Evolutionary conservation across 75 land plant species (phyloP), one percentile per base, ranked within the genome.

Genomic region (Cryptomeria japonica): DNA sequence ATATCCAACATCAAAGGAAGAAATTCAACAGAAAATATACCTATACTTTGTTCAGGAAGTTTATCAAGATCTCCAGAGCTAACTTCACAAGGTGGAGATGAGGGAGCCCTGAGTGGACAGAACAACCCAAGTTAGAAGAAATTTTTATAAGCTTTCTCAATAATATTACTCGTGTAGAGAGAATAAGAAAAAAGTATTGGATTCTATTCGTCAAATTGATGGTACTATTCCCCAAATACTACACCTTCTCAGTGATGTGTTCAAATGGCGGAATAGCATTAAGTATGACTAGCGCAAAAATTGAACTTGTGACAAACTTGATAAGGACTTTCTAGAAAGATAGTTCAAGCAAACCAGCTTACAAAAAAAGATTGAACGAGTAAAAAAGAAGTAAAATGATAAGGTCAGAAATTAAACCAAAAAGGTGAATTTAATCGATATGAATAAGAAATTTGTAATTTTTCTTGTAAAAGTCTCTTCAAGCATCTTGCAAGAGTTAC

Each of bases 11-110:
- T 25, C 31, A 80, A 44, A 80, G 3, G 12, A 1, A 41, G 49
- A 80, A 80, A 41, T 80, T 80, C 83, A 80, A n/a, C 83, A 25
- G 28, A 80, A 44, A 22, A 28, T 44, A 41, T 42, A 80, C 83
- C 83, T 80, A 10, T 80, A 38, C 83, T 25, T 9, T 80, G 31
- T 9, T 80, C 42, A 44, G 31, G 47, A 39, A 80, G 83, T 37
- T 80, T 41, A 8, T 80, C 83, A 22, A 42, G 47, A 42, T 80
- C 31, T 41, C 42, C 47, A 25, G 12, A 80, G 46, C 83, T 80
- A 49, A 9, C 13, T 80, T 80, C 83, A 12, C 3, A n/a, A 80
- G 83, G 31, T 80, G 46, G 31, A 80, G 83, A 80, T 22, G 31
- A 44, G 31, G 31, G n/a, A 80, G 49, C 83, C 83, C 83, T 80